These are phyloP conservation scores for Phaffomyces opuntiae DNA, from an alignment of 805 yeast genomes.

Conservation along the genomic window DNA sequence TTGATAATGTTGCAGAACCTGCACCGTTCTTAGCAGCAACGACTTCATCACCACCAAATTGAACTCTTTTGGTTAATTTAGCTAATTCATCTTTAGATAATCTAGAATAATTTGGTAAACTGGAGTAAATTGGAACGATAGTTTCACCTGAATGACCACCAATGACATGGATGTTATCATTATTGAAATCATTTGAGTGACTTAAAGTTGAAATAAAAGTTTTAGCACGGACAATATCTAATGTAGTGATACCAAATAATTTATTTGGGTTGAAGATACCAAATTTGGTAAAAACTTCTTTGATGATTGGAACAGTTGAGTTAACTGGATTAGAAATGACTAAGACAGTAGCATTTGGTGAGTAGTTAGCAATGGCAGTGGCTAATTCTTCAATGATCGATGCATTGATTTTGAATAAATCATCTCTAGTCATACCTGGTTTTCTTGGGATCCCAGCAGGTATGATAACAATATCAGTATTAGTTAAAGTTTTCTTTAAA, in stretches of 20 bases:
- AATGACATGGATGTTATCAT: conserved; percentile 61
- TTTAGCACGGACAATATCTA: conserved; percentile 84
- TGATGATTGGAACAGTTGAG: conserved; percentile 86
- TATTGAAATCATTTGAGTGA: conserved; percentile 19
- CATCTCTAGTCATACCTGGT: conserved; percentile 94
- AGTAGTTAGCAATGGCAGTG: conserved; percentile 60
- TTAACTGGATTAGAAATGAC: conserved; percentile 92
- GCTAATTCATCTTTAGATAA: conserved; percentile 20
- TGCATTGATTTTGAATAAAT: conserved; percentile 77
- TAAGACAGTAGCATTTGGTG: conserved; percentile 71
- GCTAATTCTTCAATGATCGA: conserved; percentile 71
- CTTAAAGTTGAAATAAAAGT: conserved; percentile 30
- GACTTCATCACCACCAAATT: conserved; percentile 95
- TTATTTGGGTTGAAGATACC: conserved; percentile 65
- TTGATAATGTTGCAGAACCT: conserved; percentile 91
- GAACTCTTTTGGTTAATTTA: conserved; percentile 76
- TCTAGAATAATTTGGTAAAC: conserved; percentile 12
- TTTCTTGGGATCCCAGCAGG: conserved; percentile 93
- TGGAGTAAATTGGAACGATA: conserved; percentile 65
- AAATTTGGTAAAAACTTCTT: conserved; percentile 63
- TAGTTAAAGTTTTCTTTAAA: conserved; percentile 23
- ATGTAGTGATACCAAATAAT: conserved; percentile 82
- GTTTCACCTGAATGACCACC: conserved; percentile 97
- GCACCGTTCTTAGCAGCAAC: conserved; percentile 92
- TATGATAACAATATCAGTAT: conserved; percentile 42